Percentiles rank a stretch among this genome's conserved stretches.
These are phyloP conservation scores for Calcarisporium arbuscula DNA, from an alignment of 2,329 filamentous ascomycete species.

Conservation along the genomic window DNA sequence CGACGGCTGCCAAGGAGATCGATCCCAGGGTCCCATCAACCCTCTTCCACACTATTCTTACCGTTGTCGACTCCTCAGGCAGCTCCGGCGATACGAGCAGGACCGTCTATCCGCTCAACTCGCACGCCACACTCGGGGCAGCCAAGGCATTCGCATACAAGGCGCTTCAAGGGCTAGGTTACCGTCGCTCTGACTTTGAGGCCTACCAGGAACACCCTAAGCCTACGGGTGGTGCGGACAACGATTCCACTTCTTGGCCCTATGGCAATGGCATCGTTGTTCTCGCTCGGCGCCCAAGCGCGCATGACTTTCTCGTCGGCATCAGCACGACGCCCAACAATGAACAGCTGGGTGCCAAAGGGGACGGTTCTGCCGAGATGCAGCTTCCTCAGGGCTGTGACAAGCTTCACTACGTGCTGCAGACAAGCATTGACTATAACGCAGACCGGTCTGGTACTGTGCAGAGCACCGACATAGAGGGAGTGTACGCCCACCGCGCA, in stretches of 20 bases:
- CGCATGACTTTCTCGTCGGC: conserved; percentile 30
- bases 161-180: too few species aligned
- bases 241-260: too few species aligned
- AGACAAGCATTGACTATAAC: conserved; percentile 35
- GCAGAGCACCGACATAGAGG: conserved; percentile 32
- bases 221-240: too few species aligned
- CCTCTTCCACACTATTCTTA: conserved; percentile 20
- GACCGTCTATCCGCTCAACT: too few species aligned
- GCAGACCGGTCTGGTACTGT: conserved; percentile 25
- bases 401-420: conserved; percentile 33
- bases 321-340: conserved; percentile 32
- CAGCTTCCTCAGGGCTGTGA: conserved; percentile 18
- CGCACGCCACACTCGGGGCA: too few species aligned
- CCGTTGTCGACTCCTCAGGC: conserved; percentile 25
- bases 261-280: conserved; percentile 32
- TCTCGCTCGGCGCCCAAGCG: conserved; percentile 27
- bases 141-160: too few species aligned
- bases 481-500: conserved; percentile 25
- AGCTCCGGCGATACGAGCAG: conserved; percentile 21
- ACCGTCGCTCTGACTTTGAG: too few species aligned
- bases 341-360: conserved; percentile 16
- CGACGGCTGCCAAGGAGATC: too few species aligned
- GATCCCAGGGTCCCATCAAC: neutral
- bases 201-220: too few species aligned
- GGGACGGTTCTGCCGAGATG: conserved; percentile 13